Conservation (phyloP, 1,284 basidiomycete species). For the Ustilago loliicola region DNA sequence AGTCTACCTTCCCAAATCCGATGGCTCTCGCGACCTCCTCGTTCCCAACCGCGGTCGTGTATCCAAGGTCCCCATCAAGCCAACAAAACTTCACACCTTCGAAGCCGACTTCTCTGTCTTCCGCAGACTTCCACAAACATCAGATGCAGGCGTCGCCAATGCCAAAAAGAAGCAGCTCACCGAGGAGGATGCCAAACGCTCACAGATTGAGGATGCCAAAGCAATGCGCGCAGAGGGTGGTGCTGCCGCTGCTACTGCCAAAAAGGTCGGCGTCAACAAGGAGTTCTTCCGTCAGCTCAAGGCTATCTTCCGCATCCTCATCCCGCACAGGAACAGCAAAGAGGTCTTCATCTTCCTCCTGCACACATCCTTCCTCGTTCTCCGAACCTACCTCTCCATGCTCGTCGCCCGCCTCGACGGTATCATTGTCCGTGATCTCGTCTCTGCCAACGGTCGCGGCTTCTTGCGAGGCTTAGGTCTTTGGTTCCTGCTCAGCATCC, state of each 20-base stretch:
- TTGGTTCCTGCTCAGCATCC: conserved; percentile 91
- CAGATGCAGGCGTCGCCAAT: conserved; percentile 32
- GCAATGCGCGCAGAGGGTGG: conserved; percentile 60
- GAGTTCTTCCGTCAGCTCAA: conserved; percentile 78
- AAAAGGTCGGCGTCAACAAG: conserved; percentile 76
- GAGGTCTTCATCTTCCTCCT: conserved; percentile 82
- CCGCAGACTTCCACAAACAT: conserved; percentile 59
- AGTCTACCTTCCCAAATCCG: conserved; percentile 58
- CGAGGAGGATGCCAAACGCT: conserved; percentile 38
- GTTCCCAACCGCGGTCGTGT: conserved; percentile 65
- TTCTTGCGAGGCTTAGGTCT: conserved; percentile 85
- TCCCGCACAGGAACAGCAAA: conserved; percentile 72
- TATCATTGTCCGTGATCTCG: conserved; percentile 87
- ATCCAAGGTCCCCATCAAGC: conserved; percentile 69
- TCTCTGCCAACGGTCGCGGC: conserved; percentile 85
- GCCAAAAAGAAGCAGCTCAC: conserved; percentile 34
- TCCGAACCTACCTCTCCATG: conserved; percentile 80
- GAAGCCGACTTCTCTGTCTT: conserved; percentile 65
- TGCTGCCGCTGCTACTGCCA: conserved; percentile 65
- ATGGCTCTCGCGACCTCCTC: conserved; percentile 63
- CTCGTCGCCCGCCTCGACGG: conserved; percentile 91
- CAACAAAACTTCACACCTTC: conserved; percentile 68
- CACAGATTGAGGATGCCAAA: conserved; percentile 58
- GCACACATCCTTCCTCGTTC: conserved; percentile 88
- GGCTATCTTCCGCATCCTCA: conserved; percentile 68